These are phyloP conservation scores for Solanum pennellii DNA, from an alignment of 257 asterid species.

Conservation along the genomic window DNA sequence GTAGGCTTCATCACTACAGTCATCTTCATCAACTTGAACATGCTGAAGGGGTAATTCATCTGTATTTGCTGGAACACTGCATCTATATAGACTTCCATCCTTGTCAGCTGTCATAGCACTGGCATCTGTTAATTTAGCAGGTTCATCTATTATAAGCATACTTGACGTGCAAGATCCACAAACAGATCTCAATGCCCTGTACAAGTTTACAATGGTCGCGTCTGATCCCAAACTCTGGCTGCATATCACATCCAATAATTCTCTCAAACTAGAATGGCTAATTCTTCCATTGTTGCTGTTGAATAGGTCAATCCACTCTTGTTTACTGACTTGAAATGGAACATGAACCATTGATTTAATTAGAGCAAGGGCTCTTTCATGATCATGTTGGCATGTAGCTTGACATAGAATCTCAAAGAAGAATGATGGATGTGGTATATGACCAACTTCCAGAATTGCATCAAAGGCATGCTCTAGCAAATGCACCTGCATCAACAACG, in stretches of 20 bases:
- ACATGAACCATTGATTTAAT: constrained; percentile 54
- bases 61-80: not conserved
- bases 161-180: constrained; percentile 21
- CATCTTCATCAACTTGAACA: not conserved
- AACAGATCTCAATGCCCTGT: constrained; percentile 37
- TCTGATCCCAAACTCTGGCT: constrained; percentile 31
- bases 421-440: constrained; percentile 50
- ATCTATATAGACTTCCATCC: not conserved
- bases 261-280: constrained; percentile 21
- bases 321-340: constrained; percentile 55
- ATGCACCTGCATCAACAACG: constrained; percentile 47
- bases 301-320: constrained; percentile 53
- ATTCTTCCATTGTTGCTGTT: constrained; percentile 39
- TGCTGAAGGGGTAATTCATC: not conserved
- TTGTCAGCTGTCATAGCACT: not conserved
- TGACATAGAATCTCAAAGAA: constrained; percentile 65
- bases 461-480: constrained; percentile 83
- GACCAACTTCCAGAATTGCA: constrained; percentile 64
- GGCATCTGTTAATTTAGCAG: not conserved
- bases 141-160: not conserved
- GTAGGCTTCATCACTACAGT: not conserved
- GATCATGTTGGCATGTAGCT: constrained; percentile 32
- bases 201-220: constrained; percentile 40
- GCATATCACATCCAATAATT: constrained; percentile 26
- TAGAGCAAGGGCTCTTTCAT: constrained; percentile 36